Percentiles rank a stretch among this genome's conserved stretches.
Conservation (phyloP, 805 yeast genomes). For the Kodamaea sagamina region DNA sequence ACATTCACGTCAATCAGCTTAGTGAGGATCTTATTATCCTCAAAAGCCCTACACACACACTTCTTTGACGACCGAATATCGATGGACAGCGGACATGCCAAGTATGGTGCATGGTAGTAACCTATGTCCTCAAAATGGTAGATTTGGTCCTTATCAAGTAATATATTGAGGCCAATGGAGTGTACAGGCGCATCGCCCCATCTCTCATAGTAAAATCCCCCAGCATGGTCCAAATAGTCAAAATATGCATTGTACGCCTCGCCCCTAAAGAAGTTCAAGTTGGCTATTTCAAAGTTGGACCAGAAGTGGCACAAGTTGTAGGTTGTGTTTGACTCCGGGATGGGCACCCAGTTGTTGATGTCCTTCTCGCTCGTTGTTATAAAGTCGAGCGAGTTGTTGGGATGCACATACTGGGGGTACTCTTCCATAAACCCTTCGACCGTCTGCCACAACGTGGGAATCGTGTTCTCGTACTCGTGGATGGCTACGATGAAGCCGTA, state of each 20-base stretch:
- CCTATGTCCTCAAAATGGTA: constrained; percentile 50
- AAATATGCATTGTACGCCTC: constrained; percentile 48
- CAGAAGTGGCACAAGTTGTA: constrained; percentile 65
- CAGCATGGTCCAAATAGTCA: constrained; percentile 45
- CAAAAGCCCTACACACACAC: constrained; percentile 35
- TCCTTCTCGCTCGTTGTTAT: constrained; percentile 46
- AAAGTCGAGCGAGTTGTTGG: constrained; percentile 49
- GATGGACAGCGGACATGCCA: constrained; percentile 41
- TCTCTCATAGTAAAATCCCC: constrained; percentile 60
- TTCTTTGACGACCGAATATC: constrained; percentile 37
- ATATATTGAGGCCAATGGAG: constrained; percentile 36
- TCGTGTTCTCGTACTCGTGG: constrained; percentile 53
- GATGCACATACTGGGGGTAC: constrained; percentile 48
- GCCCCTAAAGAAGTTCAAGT: constrained; percentile 51
- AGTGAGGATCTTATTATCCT: constrained; percentile 16
- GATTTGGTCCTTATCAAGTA: constrained; percentile 38
- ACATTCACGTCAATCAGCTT: constrained; percentile 45
- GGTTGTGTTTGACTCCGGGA: constrained; percentile 15
- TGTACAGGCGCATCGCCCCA: constrained; percentile 62
- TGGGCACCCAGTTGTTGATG: constrained; percentile 22
- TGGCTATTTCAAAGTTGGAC: constrained; percentile 64
- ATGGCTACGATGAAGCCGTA: constrained; percentile 56
- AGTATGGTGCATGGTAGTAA: constrained; percentile 44
- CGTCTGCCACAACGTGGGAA: constrained; percentile 52
- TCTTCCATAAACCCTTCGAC: constrained; percentile 47